These are phyloP conservation scores for Gossypium longicalyx DNA, from an alignment of 345 rosid genomes.

Conservation along the genomic window DNA sequence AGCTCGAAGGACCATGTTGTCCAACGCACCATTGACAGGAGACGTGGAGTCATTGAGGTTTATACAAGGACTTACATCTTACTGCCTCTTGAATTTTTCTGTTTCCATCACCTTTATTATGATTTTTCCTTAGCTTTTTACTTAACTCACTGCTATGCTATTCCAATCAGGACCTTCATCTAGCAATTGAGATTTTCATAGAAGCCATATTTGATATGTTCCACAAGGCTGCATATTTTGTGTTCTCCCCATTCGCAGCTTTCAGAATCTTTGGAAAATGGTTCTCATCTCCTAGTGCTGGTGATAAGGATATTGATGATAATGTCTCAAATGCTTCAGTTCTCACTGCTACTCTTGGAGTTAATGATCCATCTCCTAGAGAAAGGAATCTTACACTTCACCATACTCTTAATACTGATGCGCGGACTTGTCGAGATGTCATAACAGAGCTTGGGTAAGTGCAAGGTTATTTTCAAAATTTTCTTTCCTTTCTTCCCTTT, in stretches of 20 bases:
- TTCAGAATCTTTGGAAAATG: constrained; percentile 34
- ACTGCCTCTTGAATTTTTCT: background rate
- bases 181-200: constrained; percentile 78
- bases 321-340: constrained; percentile 34
- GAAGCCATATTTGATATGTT: constrained; percentile 76
- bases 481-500: background rate
- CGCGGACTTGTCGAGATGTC: constrained; percentile 90
- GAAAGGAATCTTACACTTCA: constrained; percentile 49
- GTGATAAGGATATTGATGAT: constrained; percentile 19
- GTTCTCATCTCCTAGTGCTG: constrained; percentile 40
- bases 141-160: constrained; percentile 12
- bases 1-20: constrained; percentile 59
- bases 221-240: constrained; percentile 62
- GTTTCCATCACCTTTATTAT: background rate
- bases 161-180: constrained; percentile 77
- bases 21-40: constrained; percentile 71
- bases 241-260: constrained; percentile 74
- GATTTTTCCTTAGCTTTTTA: background rate
- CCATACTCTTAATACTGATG: constrained; percentile 80
- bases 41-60: constrained; percentile 98
- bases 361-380: constrained; percentile 45
- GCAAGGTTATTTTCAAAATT: constrained; percentile 12
- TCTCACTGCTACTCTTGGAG: constrained; percentile 60
- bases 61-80: constrained; percentile 17
- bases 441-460: constrained; percentile 93